These are phyloP conservation scores for Zoysia japonica DNA, from an alignment of 176 grass and related monocot species.

Conservation along the genomic window DNA sequence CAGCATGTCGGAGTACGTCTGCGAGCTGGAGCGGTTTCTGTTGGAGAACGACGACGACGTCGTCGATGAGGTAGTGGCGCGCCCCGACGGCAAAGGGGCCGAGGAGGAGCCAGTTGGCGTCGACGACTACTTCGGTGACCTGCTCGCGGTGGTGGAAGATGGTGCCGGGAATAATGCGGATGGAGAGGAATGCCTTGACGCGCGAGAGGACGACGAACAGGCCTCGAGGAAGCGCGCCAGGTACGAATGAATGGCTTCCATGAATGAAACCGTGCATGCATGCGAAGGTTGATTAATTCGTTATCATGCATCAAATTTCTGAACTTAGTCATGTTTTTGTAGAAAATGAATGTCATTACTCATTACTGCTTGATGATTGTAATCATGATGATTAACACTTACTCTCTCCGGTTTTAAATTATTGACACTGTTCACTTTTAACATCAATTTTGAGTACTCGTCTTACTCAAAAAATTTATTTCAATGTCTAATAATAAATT, in stretches of 20 bases:
- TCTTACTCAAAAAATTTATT: too few relatives aligned
- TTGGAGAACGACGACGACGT: background rate
- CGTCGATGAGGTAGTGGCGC: background rate
- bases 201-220: conserved; percentile 20
- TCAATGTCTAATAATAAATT: too few relatives aligned
- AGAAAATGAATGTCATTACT: too few relatives aligned
- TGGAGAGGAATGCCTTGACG: background rate
- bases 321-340: too few relatives aligned
- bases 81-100: background rate
- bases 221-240: conserved; percentile 40
- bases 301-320: too few relatives aligned
- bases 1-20: background rate
- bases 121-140: background rate
- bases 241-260: conserved; percentile 28
- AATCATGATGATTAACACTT: too few relatives aligned
- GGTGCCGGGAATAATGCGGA: too few relatives aligned
- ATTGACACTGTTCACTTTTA: too few relatives aligned
- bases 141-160: background rate
- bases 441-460: too few relatives aligned
- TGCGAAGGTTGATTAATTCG: too few relatives aligned
- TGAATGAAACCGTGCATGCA: background rate
- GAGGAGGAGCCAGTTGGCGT: background rate
- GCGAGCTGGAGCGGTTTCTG: conserved; percentile 36
- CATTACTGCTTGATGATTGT: too few relatives aligned
- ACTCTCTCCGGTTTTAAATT: too few relatives aligned